These are phyloP conservation scores for Golubevia pallescens DNA, from an alignment of 1,284 basidiomycete genomes.

Conservation along the genomic window DNA sequence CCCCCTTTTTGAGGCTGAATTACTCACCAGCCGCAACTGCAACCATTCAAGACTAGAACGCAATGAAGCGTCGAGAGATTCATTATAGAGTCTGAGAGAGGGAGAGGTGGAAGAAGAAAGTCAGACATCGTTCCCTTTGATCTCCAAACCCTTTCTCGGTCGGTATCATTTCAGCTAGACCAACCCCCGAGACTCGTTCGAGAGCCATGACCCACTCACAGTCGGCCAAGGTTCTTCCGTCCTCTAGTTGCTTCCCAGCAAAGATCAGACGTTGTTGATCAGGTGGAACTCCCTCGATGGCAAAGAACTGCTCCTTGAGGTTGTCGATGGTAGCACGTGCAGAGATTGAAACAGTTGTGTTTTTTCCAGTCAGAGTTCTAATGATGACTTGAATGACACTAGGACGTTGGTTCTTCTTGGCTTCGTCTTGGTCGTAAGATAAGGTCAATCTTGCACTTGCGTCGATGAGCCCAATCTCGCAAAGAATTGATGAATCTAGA, in stretches of 20 bases:
- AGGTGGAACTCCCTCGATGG: constrained; percentile 60
- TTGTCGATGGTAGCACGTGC: constrained; percentile 58
- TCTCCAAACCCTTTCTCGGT: too few species aligned
- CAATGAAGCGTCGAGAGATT: too few species aligned
- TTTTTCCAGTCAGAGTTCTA: constrained; percentile 62
- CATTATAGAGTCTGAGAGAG: too few species aligned
- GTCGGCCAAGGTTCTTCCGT: constrained; percentile 52
- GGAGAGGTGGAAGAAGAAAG: too few species aligned
- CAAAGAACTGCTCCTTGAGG: constrained; percentile 56
- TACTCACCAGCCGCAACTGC: too few species aligned
- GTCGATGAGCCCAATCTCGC: not conserved
- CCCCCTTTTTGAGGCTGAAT: too few species aligned
- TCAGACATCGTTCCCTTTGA: too few species aligned
- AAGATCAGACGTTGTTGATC: constrained; percentile 61
- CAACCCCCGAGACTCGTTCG: too few species aligned
- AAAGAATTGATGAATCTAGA: not conserved
- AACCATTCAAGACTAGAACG: too few species aligned
- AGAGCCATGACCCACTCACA: constrained; percentile 7
- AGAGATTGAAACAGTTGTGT: constrained; percentile 59
- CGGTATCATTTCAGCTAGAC: too few species aligned
- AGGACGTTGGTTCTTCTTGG: not conserved
- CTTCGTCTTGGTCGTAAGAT: not conserved
- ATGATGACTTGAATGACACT: constrained; percentile 37
- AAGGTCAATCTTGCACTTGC: not conserved
- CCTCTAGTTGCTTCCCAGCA: constrained; percentile 57